Conservation (phyloP, 257 asterid species). For the Schizonepeta tenuifolia region DNA sequence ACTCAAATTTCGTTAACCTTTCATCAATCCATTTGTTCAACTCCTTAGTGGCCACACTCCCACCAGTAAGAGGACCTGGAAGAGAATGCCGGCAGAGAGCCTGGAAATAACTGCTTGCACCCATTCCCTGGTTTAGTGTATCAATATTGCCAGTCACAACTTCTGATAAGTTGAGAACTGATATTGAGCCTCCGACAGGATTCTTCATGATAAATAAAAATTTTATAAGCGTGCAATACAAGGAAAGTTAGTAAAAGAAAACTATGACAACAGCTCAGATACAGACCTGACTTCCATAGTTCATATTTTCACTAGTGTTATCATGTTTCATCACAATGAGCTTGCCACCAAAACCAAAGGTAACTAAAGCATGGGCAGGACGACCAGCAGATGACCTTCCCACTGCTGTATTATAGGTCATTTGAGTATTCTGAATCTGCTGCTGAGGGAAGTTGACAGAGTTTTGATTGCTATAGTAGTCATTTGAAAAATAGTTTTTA, state of each 20-base stretch:
- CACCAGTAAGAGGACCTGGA: conserved; percentile 96
- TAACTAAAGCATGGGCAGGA: conserved; percentile 91
- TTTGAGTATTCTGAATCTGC: conserved; percentile 57
- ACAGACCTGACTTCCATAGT: conserved; percentile 79
- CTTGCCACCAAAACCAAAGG: conserved; percentile 98
- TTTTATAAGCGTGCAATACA: conserved; percentile 32
- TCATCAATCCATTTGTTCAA: conserved; percentile 94
- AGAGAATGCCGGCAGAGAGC: conserved; percentile 67
- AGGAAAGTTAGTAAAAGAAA: conserved; percentile 25
- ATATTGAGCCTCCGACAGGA: conserved; percentile 63
- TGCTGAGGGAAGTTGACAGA: conserved; percentile 57
- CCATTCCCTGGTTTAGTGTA: conserved; percentile 49
- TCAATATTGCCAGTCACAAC: conserved; percentile 52
- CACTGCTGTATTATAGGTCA: conserved; percentile 53
- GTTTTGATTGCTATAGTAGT: conserved; percentile 49
- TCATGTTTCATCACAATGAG: conserved; percentile 74
- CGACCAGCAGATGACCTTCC: conserved; percentile 93
- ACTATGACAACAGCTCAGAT: conserved; percentile 25
- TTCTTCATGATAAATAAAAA: conserved; percentile 54
- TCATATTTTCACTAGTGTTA: conserved; percentile 49
- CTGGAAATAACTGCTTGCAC: conserved; percentile 58
- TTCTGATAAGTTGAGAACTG: conserved; percentile 78
- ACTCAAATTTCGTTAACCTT: conserved; percentile 56
- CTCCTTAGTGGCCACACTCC: conserved; percentile 73
- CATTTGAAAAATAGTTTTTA: conserved; percentile 50